Evolutionary conservation across 2,329 filamentous ascomycete genomes (phyloP).

Genomic region (Trichophyton equinum): DNA sequence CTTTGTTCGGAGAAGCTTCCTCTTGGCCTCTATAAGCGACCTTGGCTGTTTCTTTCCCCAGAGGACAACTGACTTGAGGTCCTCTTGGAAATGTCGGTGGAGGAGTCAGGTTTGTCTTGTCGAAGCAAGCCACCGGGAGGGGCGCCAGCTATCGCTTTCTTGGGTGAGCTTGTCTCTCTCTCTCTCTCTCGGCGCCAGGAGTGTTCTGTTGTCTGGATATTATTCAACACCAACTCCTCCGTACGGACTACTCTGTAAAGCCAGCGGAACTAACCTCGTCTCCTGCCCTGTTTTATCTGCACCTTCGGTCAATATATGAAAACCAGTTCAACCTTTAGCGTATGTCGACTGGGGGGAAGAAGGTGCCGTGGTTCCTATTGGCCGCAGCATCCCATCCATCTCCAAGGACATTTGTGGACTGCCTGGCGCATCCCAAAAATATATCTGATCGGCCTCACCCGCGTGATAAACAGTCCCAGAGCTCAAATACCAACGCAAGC

Average conservation of each 20-base stretch:
- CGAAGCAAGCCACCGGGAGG: neutral
- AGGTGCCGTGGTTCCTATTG: slow-evolving; percentile 2
- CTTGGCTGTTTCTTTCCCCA: neutral
- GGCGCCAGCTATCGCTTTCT: neutral
- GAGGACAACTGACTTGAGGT: neutral
- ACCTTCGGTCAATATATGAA: neutral
- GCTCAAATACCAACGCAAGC: neutral
- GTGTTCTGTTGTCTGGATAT: neutral
- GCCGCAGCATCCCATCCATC: neutral
- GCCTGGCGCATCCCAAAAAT: neutral
- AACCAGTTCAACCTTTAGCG: neutral
- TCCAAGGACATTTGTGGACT: neutral
- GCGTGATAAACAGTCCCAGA: neutral
- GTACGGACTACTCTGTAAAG: neutral
- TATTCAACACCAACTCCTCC: neutral
- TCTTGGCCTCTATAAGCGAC: neutral
- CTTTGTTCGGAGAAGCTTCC: neutral
- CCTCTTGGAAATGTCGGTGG: neutral
- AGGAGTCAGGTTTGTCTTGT: neutral
- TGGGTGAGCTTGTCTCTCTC: neutral
- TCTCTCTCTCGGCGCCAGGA: neutral
- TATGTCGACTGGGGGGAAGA: neutral
- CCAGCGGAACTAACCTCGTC: neutral
- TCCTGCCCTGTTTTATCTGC: neutral
- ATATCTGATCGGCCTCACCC: neutral